phyloP scores from a whole-genome alignment of 768 basidiomycete species.

The Dentipellis sp. region DNA sequence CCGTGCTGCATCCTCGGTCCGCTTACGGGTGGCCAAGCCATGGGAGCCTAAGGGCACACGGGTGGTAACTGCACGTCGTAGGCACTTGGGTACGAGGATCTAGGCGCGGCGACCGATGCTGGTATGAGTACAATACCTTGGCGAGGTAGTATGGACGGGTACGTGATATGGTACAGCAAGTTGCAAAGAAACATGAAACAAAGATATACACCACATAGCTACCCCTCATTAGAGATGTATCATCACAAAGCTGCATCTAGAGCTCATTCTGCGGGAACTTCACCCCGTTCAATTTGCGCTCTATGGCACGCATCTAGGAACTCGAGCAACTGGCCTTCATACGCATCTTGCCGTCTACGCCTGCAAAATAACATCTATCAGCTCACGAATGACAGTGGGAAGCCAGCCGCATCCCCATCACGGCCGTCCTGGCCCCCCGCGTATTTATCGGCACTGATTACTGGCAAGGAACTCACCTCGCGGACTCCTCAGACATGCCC shows the following conservation, averaged over 20 bases:
- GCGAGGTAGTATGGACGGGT: too few relatives aligned
- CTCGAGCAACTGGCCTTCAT: conserved; percentile 24
- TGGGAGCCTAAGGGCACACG: too few relatives aligned
- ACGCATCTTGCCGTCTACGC: conserved; percentile 25
- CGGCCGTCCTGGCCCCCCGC: background rate
- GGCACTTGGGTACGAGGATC: too few relatives aligned
- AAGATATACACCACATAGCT: background rate
- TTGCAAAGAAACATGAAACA: background rate
- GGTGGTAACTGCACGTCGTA: too few relatives aligned
- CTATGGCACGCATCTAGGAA: conserved; percentile 28
- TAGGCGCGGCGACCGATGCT: too few relatives aligned
- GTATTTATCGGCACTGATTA: conserved; percentile 25
- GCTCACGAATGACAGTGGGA: conserved; percentile 13
- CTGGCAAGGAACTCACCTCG: conserved; percentile 40
- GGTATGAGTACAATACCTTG: too few relatives aligned
- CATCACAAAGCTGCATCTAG: background rate
- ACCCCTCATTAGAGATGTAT: background rate
- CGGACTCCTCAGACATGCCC: conserved; percentile 52
- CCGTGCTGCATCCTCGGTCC: too few relatives aligned
- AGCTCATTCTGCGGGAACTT: conserved; percentile 17
- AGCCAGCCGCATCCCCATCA: background rate
- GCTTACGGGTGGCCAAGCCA: too few relatives aligned
- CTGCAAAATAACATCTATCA: conserved; percentile 23
- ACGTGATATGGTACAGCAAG: too few relatives aligned
- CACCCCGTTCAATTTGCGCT: conserved; percentile 20